Percentiles rank a stretch among this genome's conserved stretches.
These are phyloP conservation scores for Leccinum ochraceum DNA, from an alignment of 768 basidiomycete species.

Conservation along the genomic window DNA sequence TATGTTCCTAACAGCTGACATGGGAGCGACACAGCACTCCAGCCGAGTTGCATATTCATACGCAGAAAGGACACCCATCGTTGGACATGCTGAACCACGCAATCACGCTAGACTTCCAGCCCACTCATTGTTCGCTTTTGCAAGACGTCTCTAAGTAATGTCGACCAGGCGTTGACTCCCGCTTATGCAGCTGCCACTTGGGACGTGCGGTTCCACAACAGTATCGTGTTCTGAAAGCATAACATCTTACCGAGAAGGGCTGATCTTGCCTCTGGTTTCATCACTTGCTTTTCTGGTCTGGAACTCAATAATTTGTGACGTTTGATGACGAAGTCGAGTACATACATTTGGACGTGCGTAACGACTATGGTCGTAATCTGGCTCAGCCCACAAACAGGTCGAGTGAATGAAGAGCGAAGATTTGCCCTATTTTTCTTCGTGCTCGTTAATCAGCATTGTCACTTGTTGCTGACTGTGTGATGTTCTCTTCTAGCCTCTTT, in stretches of 20 bases:
- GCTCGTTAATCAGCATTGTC: too few species aligned
- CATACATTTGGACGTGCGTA: conserved; percentile 21
- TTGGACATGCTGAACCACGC: not conserved
- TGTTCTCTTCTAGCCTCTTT: not conserved
- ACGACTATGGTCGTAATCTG: not conserved
- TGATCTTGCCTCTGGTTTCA: conserved; percentile 9
- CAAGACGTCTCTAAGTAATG: not conserved
- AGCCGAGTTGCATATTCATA: not conserved
- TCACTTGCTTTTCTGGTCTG: conserved; percentile 17
- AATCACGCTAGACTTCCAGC: not conserved
- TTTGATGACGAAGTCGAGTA: conserved; percentile 17
- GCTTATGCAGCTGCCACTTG: not conserved
- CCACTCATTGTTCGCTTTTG: not conserved
- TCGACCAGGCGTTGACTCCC: not conserved
- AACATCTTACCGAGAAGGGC: not conserved
- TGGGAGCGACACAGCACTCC: not conserved
- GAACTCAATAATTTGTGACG: conserved; percentile 9
- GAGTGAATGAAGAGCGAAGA: not conserved
- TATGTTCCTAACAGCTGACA: not conserved
- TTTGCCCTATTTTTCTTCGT: conserved; percentile 11
- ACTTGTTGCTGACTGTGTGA: too few species aligned
- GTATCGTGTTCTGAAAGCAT: not conserved
- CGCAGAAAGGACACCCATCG: not conserved
- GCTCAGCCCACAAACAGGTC: not conserved
- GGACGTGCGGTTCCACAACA: not conserved